Evolutionary conservation across 192 early-diverging fungal genomes (phyloP).

Genomic region (Chytriomyces sp.): DNA sequence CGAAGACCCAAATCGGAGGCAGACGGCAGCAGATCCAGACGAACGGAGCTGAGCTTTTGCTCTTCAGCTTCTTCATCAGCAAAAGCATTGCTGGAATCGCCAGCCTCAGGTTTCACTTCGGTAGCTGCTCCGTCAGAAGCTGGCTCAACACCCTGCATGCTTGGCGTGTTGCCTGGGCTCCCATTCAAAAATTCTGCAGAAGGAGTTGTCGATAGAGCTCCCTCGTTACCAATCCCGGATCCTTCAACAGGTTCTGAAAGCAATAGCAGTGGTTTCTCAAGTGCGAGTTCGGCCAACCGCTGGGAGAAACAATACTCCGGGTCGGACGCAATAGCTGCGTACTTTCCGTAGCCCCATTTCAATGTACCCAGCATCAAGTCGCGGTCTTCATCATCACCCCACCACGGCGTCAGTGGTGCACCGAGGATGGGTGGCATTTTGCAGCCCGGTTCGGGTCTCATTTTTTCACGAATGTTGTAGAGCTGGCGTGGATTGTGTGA

Average conservation of each 20-base stretch:
- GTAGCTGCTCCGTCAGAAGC: background rate
- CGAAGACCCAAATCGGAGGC: constrained; percentile 52
- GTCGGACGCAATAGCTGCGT: constrained; percentile 53
- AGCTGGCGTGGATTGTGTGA: constrained; percentile 33
- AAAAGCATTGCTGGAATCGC: constrained; percentile 23
- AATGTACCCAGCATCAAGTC: constrained; percentile 77
- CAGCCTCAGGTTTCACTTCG: too few relatives aligned
- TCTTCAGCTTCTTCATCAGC: constrained; percentile 29
- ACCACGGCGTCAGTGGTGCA: constrained; percentile 56
- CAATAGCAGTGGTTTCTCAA: constrained; percentile 11
- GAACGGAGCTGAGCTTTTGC: constrained; percentile 1
- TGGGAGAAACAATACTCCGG: constrained; percentile 45
- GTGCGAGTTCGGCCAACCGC: background rate
- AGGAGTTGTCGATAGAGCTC: too few relatives aligned
- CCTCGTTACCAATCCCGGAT: too few relatives aligned
- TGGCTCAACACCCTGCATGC: background rate
- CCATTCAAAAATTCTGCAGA: too few relatives aligned
- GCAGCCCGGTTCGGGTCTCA: constrained; percentile 66
- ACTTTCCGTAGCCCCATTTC: constrained; percentile 77
- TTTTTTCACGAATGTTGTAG: constrained; percentile 70
- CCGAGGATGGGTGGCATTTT: constrained; percentile 70
- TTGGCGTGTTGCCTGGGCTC: too few relatives aligned
- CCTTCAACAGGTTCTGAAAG: constrained; percentile 16
- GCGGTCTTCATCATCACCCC: constrained; percentile 77
- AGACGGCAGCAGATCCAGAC: constrained; percentile 40